Conservation (phyloP, 176 grass and related monocot species). For the Miscanthus lutarioriparius region DNA sequence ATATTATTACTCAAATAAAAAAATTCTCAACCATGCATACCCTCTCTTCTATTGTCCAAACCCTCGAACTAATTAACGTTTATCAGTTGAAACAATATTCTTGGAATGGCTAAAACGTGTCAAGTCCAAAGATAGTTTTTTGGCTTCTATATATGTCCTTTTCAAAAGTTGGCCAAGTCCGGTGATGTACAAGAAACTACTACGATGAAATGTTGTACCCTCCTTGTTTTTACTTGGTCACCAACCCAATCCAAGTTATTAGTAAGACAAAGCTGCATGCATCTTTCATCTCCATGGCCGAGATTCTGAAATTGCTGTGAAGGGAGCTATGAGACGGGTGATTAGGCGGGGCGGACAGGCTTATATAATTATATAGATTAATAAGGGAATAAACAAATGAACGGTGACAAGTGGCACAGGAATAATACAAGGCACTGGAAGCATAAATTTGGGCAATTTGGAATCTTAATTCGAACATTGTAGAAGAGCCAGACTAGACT, state of each 20-base stretch:
- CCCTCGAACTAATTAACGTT: neutral
- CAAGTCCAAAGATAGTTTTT: neutral
- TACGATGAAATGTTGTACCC: too few relatives aligned
- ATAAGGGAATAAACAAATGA: slow-evolving; percentile 18
- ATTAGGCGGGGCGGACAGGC: neutral
- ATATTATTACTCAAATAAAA: neutral
- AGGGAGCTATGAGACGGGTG: too few relatives aligned
- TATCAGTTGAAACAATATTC: neutral
- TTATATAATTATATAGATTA: neutral
- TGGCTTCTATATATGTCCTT: neutral
- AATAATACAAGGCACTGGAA: slow-evolving; percentile 5
- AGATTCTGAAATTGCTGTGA: neutral
- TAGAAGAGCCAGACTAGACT: slow-evolving; percentile 3
- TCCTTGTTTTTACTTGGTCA: slow-evolving; percentile 4
- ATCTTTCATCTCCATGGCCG: neutral
- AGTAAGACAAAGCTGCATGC: neutral
- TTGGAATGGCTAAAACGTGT: neutral
- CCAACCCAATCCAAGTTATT: neutral
- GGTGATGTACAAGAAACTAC: neutral
- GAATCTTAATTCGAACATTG: slow-evolving; percentile 1
- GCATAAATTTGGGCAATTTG: neutral
- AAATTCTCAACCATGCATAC: neutral
- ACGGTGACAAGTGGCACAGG: neutral
- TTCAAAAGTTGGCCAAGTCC: neutral
- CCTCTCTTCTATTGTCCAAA: neutral